phyloP scores from a whole-genome alignment of 108 stramenopile species.

The Nitzschia sp. region DNA sequence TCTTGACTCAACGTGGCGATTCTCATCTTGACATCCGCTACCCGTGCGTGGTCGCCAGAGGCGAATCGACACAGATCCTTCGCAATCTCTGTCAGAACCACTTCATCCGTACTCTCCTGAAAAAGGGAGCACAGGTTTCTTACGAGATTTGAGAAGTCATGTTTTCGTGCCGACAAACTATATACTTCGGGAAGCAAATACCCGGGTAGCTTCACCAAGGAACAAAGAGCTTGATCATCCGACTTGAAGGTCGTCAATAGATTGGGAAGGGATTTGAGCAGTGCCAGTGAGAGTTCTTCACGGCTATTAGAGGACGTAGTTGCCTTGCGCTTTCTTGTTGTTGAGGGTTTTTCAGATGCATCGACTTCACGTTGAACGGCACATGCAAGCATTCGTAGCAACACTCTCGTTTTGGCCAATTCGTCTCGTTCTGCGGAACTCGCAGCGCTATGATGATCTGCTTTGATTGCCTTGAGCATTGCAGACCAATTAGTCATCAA shows the following conservation, averaged over 20 bases:
- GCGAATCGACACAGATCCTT: constrained; percentile 52
- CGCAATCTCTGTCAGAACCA: constrained; percentile 57
- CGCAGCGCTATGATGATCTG: constrained; percentile 44
- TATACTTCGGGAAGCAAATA: constrained; percentile 68
- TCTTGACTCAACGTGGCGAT: constrained; percentile 48
- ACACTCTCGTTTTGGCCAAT: constrained; percentile 67
- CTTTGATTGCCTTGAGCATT: constrained; percentile 70
- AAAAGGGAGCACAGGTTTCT: constrained; percentile 66
- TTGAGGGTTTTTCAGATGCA: not conserved
- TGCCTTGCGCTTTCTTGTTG: constrained; percentile 13
- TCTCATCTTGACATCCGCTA: constrained; percentile 58
- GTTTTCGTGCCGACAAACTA: constrained; percentile 68
- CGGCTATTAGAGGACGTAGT: constrained; percentile 5
- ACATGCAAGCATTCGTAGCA: constrained; percentile 68
- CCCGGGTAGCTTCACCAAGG: constrained; percentile 64
- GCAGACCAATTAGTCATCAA: constrained; percentile 74
- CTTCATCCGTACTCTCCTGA: constrained; percentile 61
- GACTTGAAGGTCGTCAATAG: constrained; percentile 73
- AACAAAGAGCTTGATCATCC: constrained; percentile 61
- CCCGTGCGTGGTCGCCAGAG: constrained; percentile 65
- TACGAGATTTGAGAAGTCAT: constrained; percentile 60
- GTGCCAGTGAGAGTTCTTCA: constrained; percentile 53
- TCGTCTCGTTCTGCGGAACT: constrained; percentile 40
- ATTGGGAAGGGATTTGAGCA: constrained; percentile 67
- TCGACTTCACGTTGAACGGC: constrained; percentile 67